Evolutionary conservation across 1,139 yeast genomes (phyloP).

Genomic region (Yamadazyma sp.): DNA sequence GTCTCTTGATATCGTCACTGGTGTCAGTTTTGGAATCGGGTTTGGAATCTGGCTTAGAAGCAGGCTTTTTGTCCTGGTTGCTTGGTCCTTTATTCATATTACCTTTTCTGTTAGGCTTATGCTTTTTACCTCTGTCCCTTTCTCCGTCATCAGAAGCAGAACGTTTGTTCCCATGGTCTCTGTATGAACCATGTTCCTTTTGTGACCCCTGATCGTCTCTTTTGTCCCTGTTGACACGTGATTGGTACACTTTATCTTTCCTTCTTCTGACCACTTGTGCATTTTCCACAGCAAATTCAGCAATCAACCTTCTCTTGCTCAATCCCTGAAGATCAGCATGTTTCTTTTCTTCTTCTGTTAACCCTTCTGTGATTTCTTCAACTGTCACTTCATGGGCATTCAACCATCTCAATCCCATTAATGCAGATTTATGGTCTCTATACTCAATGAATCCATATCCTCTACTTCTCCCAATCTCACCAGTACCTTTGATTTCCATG

Average conservation of each 20-base stretch:
- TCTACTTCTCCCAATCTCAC: slow-evolving; percentile 86
- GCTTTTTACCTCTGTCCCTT: slow-evolving; percentile 21
- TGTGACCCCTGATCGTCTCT: slow-evolving; percentile 18
- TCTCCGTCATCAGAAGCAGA: slow-evolving; percentile 12
- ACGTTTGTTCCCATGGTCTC: slow-evolving; percentile 1
- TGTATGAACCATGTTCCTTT: slow-evolving; percentile 21
- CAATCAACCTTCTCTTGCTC: slow-evolving; percentile 76
- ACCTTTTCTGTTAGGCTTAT: slow-evolving; percentile 47
- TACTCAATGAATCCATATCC: slow-evolving; percentile 96
- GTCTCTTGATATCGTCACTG: slow-evolving; percentile 55
- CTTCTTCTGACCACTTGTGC: slow-evolving; percentile 92
- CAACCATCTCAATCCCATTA: slow-evolving; percentile 96
- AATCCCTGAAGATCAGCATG: slow-evolving; percentile 51
- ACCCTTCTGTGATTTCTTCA: slow-evolving; percentile 70
- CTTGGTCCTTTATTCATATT: slow-evolving; percentile 22
- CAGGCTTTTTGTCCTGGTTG: slow-evolving; percentile 13
- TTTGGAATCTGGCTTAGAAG: slow-evolving; percentile 15
- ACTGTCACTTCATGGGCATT: slow-evolving; percentile 84
- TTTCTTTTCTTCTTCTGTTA: slow-evolving; percentile 67
- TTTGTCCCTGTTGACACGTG: slow-evolving; percentile 35
- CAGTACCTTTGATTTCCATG: slow-evolving; percentile 87
- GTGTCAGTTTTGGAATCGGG: slow-evolving; percentile 36
- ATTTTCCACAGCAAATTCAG: slow-evolving; percentile 93
- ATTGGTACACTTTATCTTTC: slow-evolving; percentile 60
- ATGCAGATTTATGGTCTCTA: slow-evolving; percentile 88